Evolutionary conservation across 225 moss, liverwort and hornwort genomes (phyloP).

Genomic region (Polytrichum commune): DNA sequence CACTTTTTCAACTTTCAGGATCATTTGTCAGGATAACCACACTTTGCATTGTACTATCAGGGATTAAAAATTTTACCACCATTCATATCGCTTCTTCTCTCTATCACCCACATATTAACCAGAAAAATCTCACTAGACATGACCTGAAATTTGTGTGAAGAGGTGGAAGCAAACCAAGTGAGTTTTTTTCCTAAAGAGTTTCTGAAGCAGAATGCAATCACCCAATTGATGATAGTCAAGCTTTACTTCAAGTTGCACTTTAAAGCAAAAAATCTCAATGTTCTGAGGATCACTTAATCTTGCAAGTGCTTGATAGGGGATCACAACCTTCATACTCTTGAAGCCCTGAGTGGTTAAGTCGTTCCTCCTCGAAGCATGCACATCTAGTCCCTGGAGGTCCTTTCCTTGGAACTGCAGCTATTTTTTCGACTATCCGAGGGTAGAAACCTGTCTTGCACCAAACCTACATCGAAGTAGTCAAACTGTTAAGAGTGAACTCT

Average conservation of each 20-base stretch:
- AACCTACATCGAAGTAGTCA: conserved; percentile 48
- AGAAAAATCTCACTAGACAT: too few species aligned
- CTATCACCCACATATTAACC: too few species aligned
- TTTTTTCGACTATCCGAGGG: conserved; percentile 67
- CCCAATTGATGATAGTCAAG: neutral
- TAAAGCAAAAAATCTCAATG: neutral
- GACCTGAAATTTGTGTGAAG: too few species aligned
- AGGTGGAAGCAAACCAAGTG: too few species aligned
- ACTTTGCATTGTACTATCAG: too few species aligned
- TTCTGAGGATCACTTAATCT: conserved; percentile 16
- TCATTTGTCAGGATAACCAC: too few species aligned
- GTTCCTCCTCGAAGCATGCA: conserved; percentile 63
- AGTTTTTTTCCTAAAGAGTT: too few species aligned
- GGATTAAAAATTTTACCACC: too few species aligned
- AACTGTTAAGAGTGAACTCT: too few species aligned
- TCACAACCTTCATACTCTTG: conserved; percentile 68
- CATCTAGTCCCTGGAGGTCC: conserved; percentile 65
- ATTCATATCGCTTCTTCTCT: too few species aligned
- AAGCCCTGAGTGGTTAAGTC: conserved; percentile 50
- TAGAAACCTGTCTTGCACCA: conserved; percentile 70
- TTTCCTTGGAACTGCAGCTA: conserved; percentile 45
- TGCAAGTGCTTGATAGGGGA: conserved; percentile 36
- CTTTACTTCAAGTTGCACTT: neutral
- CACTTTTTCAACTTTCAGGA: too few species aligned
- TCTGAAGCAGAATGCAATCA: too few species aligned